These are phyloP conservation scores for Peniophora sp. DNA, from an alignment of 1,284 basidiomycete species.

Conservation along the genomic window DNA sequence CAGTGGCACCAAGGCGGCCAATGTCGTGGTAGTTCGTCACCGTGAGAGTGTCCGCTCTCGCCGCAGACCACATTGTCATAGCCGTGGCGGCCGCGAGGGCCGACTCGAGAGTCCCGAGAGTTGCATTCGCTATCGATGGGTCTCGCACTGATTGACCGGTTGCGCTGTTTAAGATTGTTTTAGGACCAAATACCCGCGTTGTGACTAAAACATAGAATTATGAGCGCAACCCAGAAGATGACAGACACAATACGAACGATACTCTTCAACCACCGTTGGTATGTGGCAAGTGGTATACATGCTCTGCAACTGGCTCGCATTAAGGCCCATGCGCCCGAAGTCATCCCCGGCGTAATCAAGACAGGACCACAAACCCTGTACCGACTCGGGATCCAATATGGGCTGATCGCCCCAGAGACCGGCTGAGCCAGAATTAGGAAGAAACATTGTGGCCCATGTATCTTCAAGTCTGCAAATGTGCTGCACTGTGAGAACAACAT, in stretches of 20 bases:
- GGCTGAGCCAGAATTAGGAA: not conserved
- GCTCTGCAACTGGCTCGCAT: not conserved
- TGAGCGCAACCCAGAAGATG: too few species aligned
- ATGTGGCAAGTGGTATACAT: not conserved
- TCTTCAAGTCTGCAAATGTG: not conserved
- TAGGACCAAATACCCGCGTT: not conserved
- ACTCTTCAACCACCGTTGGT: not conserved
- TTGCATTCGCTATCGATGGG: not conserved
- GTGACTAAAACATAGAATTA: not conserved
- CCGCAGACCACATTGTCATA: not conserved
- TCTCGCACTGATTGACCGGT: not conserved
- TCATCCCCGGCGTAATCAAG: not conserved
- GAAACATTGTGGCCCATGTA: not conserved
- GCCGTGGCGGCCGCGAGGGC: not conserved
- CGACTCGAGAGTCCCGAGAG: not conserved
- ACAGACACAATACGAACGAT: not conserved
- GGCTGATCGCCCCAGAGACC: not conserved
- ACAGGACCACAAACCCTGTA: not conserved
- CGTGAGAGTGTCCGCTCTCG: not conserved
- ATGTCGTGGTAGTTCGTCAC: not conserved
- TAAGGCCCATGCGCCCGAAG: too few species aligned
- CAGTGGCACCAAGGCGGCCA: too few species aligned
- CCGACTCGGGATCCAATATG: too few species aligned
- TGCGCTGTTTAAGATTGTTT: not conserved
- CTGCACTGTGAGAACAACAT: not conserved